Base-by-base conservation (phyloP, 306 rosid genomes). In the Malus asiatica region DNA sequence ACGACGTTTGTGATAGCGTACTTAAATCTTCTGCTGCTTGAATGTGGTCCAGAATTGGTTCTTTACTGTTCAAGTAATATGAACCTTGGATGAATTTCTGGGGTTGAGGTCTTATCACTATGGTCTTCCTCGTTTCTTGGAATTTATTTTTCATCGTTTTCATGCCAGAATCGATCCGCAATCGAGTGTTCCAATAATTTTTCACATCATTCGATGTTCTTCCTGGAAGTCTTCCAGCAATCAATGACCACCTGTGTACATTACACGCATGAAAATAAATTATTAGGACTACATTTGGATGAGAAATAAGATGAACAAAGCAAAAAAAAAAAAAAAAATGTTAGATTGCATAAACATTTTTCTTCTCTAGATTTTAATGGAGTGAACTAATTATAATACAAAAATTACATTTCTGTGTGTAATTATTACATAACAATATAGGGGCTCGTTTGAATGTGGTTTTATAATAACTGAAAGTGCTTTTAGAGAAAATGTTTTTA, bases 141-240 rank as follows among this genome's bases (percentile, higher is more conserved):
- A 20, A 20, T 42, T 71, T 23, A 10, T 29, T 29, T 14, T 68
- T 60, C n/a, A 3, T 10, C 29, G 6, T 61, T 46, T 27, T 77
- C 13, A 44, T 22, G 27, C n/a, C 12, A 65, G 33, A 70, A 51
- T 44, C 20, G 22, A 12, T 12, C 18, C 62, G 76, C 19, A 67
- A 18, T 23, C 74, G 63, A 3, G 70, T 76, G 61, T 76, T 77
- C 84, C 83, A 83, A 14, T 66, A 76, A 55, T 84, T 84, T 71
- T 84, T 84, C 45, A 76, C 84, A 73, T 73, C 70, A n/a, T 79
- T 79, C 11, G 74, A 66, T 18, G 84, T 83, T 32, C 87, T 76
- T 71, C 81, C 84, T 5, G 81, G 79, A 20, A 83, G 74, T 23
- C 87, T 79, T 27, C 84, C 87, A 4, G 82, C 87, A 45, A 84